Evolutionary conservation across 768 basidiomycete species (phyloP), one percentile per base, ranked within the genome.

Genomic region (Daedalea quercina): DNA sequence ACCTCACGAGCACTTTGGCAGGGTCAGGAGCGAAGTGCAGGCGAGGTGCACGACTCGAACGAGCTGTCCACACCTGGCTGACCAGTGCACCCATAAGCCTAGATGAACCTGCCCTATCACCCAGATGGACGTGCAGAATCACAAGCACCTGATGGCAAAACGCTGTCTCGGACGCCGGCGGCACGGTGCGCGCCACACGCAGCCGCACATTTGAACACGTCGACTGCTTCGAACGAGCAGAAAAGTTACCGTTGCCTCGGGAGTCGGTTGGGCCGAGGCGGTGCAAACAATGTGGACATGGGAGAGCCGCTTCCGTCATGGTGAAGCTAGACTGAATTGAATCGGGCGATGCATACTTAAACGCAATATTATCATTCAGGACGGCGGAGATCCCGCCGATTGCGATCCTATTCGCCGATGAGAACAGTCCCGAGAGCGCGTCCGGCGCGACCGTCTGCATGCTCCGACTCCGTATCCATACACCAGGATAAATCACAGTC

Each of bases 11-110:
- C 19, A 67, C 25, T 9, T 45, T 47, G 0, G 57, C 64, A 9
- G 63, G 57, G 2, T 26, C 56, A 15, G 58, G 42, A 11, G 63
- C 53, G 45, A 58, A 67, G 47, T 51, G 59, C 19, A 59, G 51
- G 53, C 55, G 51, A 2, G 62, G 62, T 0, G 57, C 37, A 40
- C 37, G 37, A 40, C 37, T 40, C 37, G 19, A 19, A 15, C 37
- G 37, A 40, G 13, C 37, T 40, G 37, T 15, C 37, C 37, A 40
- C 37, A 40, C 13, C 37, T 17, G 37, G 37, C 19, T 40, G 7
- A 40, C 15, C 37, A 40, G 37, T 40, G 15, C 37, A 17, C 37
- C 37, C 37, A 40, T 40, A 17, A 7, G 37, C 34, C 34, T n/a
- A n/a, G n/a, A n/a, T 40, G 37, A 40, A 15, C 37, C 37, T 15